Evolutionary conservation across 257 asterid genomes (phyloP), one percentile per base, ranked within the genome.

Genomic region (Penstemon newberryi): DNA sequence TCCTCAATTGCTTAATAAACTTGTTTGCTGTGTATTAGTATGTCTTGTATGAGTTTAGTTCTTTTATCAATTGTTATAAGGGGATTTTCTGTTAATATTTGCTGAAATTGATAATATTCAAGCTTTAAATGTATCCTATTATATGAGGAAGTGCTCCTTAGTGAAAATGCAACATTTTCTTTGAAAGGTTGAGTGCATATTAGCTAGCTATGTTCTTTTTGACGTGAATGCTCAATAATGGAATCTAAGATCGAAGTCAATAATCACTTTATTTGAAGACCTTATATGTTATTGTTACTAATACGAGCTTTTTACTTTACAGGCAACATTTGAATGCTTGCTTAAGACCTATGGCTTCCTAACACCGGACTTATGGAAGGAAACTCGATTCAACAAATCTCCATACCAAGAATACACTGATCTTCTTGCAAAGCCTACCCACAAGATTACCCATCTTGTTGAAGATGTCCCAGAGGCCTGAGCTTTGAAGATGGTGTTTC

Each of bases 351-450:
- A 83, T 4, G 91, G 89, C 3, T 87, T 83, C 76, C 70, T 85
- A n/a, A 83, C 91, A 5, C 95, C 95, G 0, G 95, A 87, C 47
- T 85, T 87, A 70, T 87, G 95, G 95, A 85, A 8, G 57, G 92
- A 88, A 76, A 85, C 92, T 6, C 79, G 92, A 6, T 88, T 88
- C 76, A 52, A 82, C 0, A 85, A 71, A 70, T 82, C 90, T 0
- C 95, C 90, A 3, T 88, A 46, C 84, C 95, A 88, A 68, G 95
- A 88, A 62, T 85, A 70, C 83, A 85, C 95, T 6, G 92, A 88
- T 76, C 69, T 83, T 8, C 68, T 84, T 75, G 88, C 84, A 0
- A 85, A 83, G 74, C 87, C 92, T 65, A 77, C 88, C 6, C 47
- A 83, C 57, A 82, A 86, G 80, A 56, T 82, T 33, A 67, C 73